Evolutionary conservation across 2,329 filamentous ascomycete species (phyloP).

Genomic region (Aspergillus eucalypticola): DNA sequence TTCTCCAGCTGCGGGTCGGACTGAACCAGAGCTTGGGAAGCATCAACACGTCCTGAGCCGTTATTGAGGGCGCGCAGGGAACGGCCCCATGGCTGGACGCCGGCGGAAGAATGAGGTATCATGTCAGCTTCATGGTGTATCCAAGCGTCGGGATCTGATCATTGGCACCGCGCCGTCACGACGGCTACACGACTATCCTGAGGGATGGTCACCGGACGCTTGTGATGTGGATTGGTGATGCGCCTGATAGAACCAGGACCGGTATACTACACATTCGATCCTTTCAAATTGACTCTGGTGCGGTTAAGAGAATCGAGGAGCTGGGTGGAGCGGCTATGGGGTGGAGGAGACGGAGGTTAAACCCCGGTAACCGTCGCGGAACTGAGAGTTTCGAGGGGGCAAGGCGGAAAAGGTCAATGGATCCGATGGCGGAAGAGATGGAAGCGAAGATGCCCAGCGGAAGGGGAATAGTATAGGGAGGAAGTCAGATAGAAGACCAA

Average conservation of each 20-base stretch:
- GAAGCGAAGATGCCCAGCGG: background rate
- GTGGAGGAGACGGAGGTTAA: slow-evolving; percentile 1
- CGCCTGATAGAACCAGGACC: background rate
- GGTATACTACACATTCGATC: background rate
- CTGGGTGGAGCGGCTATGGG: slow-evolving; percentile 1
- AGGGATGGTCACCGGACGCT: background rate
- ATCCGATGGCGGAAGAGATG: slow-evolving; percentile 5
- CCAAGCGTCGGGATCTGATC: slow-evolving; percentile 25
- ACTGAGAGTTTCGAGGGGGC: slow-evolving; percentile 2
- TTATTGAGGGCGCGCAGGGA: slow-evolving; percentile 35
- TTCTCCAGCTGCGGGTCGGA: slow-evolving; percentile 28
- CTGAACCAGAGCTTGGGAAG: slow-evolving; percentile 24
- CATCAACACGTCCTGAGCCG: slow-evolving; percentile 30
- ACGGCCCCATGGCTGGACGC: slow-evolving; percentile 42
- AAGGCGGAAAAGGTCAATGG: slow-evolving; percentile 1
- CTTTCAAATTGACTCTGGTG: background rate
- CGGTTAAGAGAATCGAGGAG: background rate
- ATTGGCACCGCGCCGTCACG: slow-evolving; percentile 19
- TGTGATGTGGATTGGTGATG: background rate
- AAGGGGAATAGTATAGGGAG: background rate
- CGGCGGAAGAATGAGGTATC: slow-evolving; percentile 44
- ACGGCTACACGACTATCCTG: background rate
- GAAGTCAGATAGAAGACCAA: background rate
- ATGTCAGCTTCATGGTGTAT: slow-evolving; percentile 44
- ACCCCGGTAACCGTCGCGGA: slow-evolving; percentile 13